Evolutionary conservation across 139 green algal species (phyloP).

Genomic region (Trebouxia sp.): DNA sequence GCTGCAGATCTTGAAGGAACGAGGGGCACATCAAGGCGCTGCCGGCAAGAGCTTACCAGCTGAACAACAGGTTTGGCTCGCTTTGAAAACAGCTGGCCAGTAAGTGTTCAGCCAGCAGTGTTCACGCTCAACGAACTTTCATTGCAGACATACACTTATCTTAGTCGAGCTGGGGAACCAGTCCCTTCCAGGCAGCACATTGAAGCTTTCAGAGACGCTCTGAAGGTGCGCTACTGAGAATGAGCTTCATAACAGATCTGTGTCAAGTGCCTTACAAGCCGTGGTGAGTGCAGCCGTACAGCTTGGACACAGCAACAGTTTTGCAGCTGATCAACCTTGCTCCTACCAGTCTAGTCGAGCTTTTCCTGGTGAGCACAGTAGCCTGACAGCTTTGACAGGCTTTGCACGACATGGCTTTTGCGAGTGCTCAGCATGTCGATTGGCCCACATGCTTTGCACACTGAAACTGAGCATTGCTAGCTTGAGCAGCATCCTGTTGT

Average conservation of each 20-base stretch:
- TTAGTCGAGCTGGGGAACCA: not conserved
- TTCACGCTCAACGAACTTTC: too few species aligned
- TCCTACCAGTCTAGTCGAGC: constrained; percentile 13
- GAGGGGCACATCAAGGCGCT: not conserved
- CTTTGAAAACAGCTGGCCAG: not conserved
- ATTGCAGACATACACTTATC: not conserved
- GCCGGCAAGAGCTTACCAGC: not conserved
- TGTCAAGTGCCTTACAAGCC: not conserved
- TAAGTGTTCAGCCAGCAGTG: too few species aligned
- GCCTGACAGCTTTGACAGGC: too few species aligned
- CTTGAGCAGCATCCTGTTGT: not conserved
- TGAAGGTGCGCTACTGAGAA: too few species aligned
- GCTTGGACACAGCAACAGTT: not conserved
- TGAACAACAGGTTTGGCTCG: constrained; percentile 1
- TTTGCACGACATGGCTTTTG: too few species aligned
- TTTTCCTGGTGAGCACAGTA: constrained; percentile 1
- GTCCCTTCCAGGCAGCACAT: not conserved
- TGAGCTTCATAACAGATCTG: not conserved
- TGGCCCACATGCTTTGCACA: too few species aligned
- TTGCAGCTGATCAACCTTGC: constrained; percentile 19
- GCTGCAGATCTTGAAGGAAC: not conserved
- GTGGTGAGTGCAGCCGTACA: not conserved
- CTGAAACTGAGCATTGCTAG: too few species aligned
- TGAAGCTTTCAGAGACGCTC: not conserved
- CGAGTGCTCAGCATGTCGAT: too few species aligned